Conservation (phyloP, 352 stramenopile genomes). For the Stramenopiles sp. region DNA sequence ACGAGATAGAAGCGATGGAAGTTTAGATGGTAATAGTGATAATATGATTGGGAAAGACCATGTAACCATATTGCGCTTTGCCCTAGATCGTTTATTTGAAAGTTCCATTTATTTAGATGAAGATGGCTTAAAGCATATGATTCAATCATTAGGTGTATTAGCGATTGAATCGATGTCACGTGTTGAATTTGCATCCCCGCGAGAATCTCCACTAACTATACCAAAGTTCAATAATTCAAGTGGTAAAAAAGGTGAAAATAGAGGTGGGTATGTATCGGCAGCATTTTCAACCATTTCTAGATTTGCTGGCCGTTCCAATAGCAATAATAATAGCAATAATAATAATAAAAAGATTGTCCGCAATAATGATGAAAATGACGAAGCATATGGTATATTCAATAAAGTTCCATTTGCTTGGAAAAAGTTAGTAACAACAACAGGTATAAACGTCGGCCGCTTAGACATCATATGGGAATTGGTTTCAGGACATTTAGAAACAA, state of each 20-base stretch:
- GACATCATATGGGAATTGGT: conserved; percentile 16
- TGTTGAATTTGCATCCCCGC: neutral
- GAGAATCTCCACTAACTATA: neutral
- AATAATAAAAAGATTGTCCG: no score
- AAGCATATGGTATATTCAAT: neutral
- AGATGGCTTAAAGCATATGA: neutral
- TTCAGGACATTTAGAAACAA: neutral
- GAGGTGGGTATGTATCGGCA: neutral
- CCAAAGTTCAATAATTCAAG: no score
- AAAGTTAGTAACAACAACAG: conserved; percentile 17
- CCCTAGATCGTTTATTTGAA: neutral
- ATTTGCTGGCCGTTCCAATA: neutral
- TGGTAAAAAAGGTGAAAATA: neutral
- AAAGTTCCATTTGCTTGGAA: conserved; percentile 15
- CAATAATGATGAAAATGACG: neutral
- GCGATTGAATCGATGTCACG: neutral
- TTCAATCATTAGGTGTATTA: neutral
- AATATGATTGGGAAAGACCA: neutral
- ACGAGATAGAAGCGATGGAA: neutral
- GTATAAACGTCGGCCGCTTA: conserved; percentile 17
- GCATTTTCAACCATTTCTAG: neutral
- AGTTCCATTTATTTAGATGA: neutral
- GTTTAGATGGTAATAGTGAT: neutral
- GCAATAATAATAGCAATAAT: neutral
- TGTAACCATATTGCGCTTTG: neutral